Evolutionary conservation across 345 rosid genomes (phyloP).

Genomic region (Turritis glabra): DNA sequence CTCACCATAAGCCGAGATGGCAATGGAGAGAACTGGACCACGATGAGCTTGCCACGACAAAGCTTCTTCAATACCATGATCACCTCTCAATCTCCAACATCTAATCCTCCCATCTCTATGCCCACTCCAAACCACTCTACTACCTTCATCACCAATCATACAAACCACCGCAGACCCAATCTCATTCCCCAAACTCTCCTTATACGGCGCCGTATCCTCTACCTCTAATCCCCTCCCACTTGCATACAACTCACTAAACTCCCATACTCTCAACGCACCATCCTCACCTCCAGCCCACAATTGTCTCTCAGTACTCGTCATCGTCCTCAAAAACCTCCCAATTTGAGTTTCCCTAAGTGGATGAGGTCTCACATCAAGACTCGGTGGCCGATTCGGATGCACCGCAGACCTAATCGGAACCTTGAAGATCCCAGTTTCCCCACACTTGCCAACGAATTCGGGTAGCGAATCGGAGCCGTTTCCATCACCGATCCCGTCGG

Average conservation of each 20-base stretch:
- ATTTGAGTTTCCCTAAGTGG: conserved; percentile 81
- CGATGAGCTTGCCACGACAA: conserved; percentile 93
- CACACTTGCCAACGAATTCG: conserved; percentile 60
- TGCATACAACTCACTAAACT: conserved; percentile 56
- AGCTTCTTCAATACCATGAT: conserved; percentile 50
- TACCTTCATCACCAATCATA: conserved; percentile 74
- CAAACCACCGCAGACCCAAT: conserved; percentile 59
- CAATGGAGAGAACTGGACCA: conserved; percentile 73
- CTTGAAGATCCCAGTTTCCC: conserved; percentile 59
- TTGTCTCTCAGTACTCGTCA: conserved; percentile 63
- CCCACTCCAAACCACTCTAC: conserved; percentile 77
- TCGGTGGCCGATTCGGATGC: conserved; percentile 78
- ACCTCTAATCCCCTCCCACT: conserved; percentile 48
- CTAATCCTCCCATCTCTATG: conserved; percentile 84
- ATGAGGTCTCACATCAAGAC: conserved; percentile 82
- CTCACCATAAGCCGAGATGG: conserved; percentile 70
- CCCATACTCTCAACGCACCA: conserved; percentile 80
- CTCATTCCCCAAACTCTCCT: conserved; percentile 49
- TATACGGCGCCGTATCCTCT: conserved; percentile 77
- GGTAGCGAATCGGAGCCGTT: conserved; percentile 43
- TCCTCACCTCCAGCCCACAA: conserved; percentile 86
- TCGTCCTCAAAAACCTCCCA: conserved; percentile 69
- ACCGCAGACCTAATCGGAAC: conserved; percentile 70
- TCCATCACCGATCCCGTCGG: conserved; percentile 20
- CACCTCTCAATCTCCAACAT: conserved; percentile 64